Base-by-base conservation (phyloP, 2,329 filamentous ascomycete genomes). In the Scopulariopsis brevicaulis region DNA sequence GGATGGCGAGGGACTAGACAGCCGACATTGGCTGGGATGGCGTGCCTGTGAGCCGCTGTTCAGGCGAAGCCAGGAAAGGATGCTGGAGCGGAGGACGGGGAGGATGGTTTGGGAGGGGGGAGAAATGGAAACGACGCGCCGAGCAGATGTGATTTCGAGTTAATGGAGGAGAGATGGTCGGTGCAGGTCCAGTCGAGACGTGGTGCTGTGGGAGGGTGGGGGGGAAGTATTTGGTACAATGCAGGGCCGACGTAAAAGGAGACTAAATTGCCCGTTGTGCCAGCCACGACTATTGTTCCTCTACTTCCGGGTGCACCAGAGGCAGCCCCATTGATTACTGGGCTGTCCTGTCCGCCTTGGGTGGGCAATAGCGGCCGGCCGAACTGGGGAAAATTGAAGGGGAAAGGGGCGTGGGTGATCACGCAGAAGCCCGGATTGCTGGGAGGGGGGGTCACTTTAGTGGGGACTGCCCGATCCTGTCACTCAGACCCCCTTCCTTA, bases 181-280 rank as follows among this genome's bases (percentile, higher is more conserved):
- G 48, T 53, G 22, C 15, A 52, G 55, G 55, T 51, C 43, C 28
- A 4, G 28, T 32, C 28, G 46, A 28, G 34, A 57, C 25, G 40
- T 53, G 51, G 18, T 32, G 55, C 55, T 51, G 32, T 53, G 55
- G 34, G 20, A 57, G 55, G 55, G 55, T 53, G 55, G 55, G 55
- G 55, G 43, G 22, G 8, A 52, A 18, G 55, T 52, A 52, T 37
- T 57, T 37, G 46, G 48, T 53, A 52, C 55, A 57, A 37, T 56
- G 24, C 10, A 18, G 28, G 53, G 28, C 53, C 20, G n/a, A 8
- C 18, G 32, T 20, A 35, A 40, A 40, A 55, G n/a, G 53, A 51
- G 43, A 28, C 25, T 48, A 48, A 51, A 56, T 56, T 56, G 54
- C 40, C 40, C n/a, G 11, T 14, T 46, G 54, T 43, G 43, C 18